phyloP scores from a whole-genome alignment of 768 basidiomycete species.

The Serendipita indica region DNA sequence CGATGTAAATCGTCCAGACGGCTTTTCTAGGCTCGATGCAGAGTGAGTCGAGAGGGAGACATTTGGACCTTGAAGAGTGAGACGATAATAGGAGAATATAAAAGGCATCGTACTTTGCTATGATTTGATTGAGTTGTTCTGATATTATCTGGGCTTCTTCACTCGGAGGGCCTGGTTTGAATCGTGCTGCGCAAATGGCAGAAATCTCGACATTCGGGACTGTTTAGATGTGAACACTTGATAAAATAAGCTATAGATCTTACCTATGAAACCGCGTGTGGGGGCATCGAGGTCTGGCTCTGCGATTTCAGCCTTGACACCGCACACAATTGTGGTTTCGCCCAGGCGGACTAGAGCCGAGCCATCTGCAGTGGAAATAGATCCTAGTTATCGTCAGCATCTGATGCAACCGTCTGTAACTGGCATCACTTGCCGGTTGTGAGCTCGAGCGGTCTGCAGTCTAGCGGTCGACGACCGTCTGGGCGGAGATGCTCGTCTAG shows the following conservation, averaged over 20 bases:
- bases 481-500: conserved; percentile 63
- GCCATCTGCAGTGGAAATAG: conserved; percentile 86
- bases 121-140: conserved; percentile 60
- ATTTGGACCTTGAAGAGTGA: conserved; percentile 37
- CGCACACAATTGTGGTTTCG: conserved; percentile 89
- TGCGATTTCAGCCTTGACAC: conserved; percentile 89
- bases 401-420: not conserved
- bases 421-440: conserved; percentile 54
- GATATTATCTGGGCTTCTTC: conserved; percentile 92
- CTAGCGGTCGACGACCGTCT: conserved; percentile 57
- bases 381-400: conserved; percentile 36
- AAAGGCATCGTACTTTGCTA: conserved; percentile 44
- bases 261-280: conserved; percentile 71
- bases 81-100: conserved; percentile 3
- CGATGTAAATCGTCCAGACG: conserved; percentile 89
- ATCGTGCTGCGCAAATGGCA: conserved; percentile 81
- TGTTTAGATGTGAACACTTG: conserved; percentile 20
- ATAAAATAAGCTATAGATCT: conserved; percentile 16
- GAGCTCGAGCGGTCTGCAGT: conserved; percentile 60
- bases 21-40: conserved; percentile 70
- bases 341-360: conserved; percentile 85
- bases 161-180: conserved; percentile 87
- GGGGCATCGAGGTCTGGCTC: conserved; percentile 73
- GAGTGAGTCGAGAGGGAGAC: conserved; percentile 50
- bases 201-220: conserved; percentile 94